Conservation (phyloP, 1,139 yeast species). For the Hyphopichia buzzinii region DNA sequence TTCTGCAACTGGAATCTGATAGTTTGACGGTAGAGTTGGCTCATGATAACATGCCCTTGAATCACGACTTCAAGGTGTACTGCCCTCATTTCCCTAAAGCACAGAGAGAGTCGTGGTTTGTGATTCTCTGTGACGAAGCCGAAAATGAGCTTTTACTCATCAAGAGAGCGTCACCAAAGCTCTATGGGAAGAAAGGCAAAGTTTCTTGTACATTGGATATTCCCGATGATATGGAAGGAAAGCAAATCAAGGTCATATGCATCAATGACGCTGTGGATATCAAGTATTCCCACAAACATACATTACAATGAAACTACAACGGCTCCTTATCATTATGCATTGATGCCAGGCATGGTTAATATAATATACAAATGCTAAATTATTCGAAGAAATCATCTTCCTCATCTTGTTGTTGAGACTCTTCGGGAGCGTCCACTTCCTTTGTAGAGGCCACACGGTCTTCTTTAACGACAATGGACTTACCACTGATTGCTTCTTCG, state of each 20-base stretch:
- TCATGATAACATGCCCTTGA: conserved; percentile 56
- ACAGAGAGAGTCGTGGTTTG: conserved; percentile 94
- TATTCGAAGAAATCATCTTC: conserved; percentile 48
- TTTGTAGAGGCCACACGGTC: conserved; percentile 13
- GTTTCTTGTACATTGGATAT: conserved; percentile 46
- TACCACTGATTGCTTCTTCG: conserved; percentile 56
- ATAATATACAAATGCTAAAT: too few relatives aligned
- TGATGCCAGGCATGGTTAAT: too few relatives aligned
- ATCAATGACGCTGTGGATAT: conserved; percentile 71
- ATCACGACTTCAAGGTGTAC: conserved; percentile 61
- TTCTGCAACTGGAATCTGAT: conserved; percentile 31
- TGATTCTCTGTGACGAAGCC: conserved; percentile 52
- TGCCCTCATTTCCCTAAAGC: conserved; percentile 84
- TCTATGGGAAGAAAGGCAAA: conserved; percentile 42
- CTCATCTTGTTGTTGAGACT: conserved; percentile 20
- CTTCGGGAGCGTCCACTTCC: conserved; percentile 45
- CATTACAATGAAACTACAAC: too few relatives aligned
- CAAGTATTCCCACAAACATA: conserved; percentile 22
- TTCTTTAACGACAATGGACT: conserved; percentile 26
- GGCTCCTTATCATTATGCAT: too few relatives aligned
- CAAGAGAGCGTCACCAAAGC: conserved; percentile 66
- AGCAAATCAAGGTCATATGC: conserved; percentile 42
- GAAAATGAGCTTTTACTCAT: conserved; percentile 52
- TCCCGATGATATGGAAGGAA: conserved; percentile 49
- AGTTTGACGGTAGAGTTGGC: conserved; percentile 44